phyloP scores from a whole-genome alignment of 352 stramenopile species.

The Pythium dissotocum region DNA sequence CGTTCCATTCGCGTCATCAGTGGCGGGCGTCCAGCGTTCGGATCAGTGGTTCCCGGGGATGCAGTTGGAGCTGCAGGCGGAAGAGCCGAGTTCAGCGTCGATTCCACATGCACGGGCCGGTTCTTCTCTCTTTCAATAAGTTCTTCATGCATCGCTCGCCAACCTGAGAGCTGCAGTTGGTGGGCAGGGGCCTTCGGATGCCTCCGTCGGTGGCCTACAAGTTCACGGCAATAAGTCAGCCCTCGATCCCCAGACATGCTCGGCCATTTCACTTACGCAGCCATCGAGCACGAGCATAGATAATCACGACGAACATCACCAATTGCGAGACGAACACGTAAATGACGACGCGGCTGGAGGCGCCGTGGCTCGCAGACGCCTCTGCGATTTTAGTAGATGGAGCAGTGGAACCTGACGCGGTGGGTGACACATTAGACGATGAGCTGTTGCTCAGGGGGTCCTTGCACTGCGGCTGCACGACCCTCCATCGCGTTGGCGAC shows the following conservation, averaged over 20 bases:
- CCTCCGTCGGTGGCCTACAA: not conserved
- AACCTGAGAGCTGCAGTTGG: conserved; percentile 23
- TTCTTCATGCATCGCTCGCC: conserved; percentile 24
- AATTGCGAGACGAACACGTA: conserved; percentile 23
- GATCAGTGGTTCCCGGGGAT: not conserved
- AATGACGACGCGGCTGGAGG: conserved; percentile 10
- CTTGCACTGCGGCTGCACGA: conserved; percentile 12
- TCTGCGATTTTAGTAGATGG: not conserved
- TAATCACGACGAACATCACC: conserved; percentile 12
- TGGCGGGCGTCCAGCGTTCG: conserved; percentile 4
- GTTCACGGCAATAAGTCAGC: not conserved
- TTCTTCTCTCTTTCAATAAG: conserved; percentile 19
- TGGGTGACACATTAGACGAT: not conserved
- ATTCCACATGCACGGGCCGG: conserved; percentile 13
- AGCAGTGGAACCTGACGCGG: not conserved
- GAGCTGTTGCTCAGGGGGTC: not conserved
- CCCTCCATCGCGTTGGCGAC: conserved; percentile 19
- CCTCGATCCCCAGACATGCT: too few species aligned
- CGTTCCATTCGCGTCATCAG: conserved; percentile 24
- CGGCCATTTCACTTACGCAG: conserved; percentile 16
- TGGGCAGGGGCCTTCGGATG: conserved; percentile 3
- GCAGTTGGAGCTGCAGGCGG: conserved; percentile 8
- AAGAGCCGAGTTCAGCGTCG: conserved; percentile 22
- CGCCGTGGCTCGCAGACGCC: not conserved
- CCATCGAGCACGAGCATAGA: conserved; percentile 15